These are phyloP conservation scores for Babesia ovis DNA, from an alignment of 169 alveolate species.

Conservation along the genomic window DNA sequence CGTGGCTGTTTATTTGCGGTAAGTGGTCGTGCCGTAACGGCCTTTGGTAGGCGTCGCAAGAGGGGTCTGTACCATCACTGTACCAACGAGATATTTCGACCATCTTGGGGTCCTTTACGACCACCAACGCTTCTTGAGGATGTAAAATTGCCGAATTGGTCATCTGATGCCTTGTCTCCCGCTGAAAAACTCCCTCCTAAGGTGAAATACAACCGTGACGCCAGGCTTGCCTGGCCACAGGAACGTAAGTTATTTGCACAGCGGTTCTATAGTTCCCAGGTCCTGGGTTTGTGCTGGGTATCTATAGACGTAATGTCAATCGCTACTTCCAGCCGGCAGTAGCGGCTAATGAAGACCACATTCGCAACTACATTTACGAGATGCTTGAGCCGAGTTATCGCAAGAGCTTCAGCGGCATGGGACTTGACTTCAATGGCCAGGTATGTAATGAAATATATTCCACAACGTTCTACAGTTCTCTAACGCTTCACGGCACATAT, in stretches of 20 bases:
- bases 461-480: not conserved
- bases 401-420: constrained; percentile 70
- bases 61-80: constrained; percentile 78
- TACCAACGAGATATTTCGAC: constrained; percentile 74
- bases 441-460: not conserved
- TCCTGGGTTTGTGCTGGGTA: constrained; percentile 25
- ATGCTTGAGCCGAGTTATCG: constrained; percentile 67
- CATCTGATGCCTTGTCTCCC: constrained; percentile 63
- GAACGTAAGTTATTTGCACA: constrained; percentile 10
- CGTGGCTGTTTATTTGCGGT: constrained; percentile 71
- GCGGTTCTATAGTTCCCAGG: constrained; percentile 1
- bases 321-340: constrained; percentile 74
- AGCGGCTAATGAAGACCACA: constrained; percentile 64
- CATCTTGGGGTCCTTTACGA: constrained; percentile 77
- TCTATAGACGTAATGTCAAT: constrained; percentile 67
- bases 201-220: constrained; percentile 52
- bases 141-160: constrained; percentile 68
- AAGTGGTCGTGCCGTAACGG: constrained; percentile 71
- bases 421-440: constrained; percentile 29
- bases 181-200: constrained; percentile 72
- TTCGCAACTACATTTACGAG: constrained; percentile 70
- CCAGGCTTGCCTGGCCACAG: constrained; percentile 38
- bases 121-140: constrained; percentile 57
- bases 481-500: constrained; percentile 33
- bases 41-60: constrained; percentile 68